Evolutionary conservation across 495 filamentous ascomycete species (phyloP), one percentile per base, ranked within the genome.

Genomic region (Hypoxylon cercidicola): DNA sequence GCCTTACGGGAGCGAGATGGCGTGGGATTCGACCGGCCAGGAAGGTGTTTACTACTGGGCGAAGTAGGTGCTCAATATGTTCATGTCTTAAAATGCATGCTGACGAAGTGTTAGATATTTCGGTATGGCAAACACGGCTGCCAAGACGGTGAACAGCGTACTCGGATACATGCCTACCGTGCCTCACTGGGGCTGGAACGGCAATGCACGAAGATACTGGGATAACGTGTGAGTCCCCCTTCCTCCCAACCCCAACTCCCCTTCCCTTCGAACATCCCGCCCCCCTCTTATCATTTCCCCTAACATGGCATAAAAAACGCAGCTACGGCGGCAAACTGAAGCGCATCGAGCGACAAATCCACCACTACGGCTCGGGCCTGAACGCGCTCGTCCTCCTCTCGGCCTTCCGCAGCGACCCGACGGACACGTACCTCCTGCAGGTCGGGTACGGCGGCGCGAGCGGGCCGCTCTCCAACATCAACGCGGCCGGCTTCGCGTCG

Each of bases 21-120:
- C 81, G 0, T 86, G 83, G 83, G 83, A 85, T 57, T 83, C 76
- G 3, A 85, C 82, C 0, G 83, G 81, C 0, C 82, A 85, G 58
- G 83, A 85, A 48, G 83, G 83, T 0, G 81, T 84, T 0, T 85
- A 82, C 60, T 81, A 80, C 60, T 85, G 83, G 83, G 64, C 74
- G 41, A 79, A 74, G 73, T 74, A 23, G 68, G 64, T 37, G 10
- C 30, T n/a, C 16, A 8, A 23, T 39, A 12, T 19, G 0, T 15
- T 3, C 23, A 40, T 10, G 5, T 51, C 6, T 13, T 12, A 16
- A 18, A 5, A 44, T 40, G 35, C 13, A 30, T 40, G 28, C 30
- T 51, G 39, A 46, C 51, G 41, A n/a, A 58, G 35, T 11, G 11
- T 19, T 28, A 75, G 74, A 21, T 80, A 83, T 54, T 84, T 84